These are phyloP conservation scores for Hypomyces rosellus DNA, from an alignment of 2,329 filamentous ascomycete genomes.

Conservation along the genomic window DNA sequence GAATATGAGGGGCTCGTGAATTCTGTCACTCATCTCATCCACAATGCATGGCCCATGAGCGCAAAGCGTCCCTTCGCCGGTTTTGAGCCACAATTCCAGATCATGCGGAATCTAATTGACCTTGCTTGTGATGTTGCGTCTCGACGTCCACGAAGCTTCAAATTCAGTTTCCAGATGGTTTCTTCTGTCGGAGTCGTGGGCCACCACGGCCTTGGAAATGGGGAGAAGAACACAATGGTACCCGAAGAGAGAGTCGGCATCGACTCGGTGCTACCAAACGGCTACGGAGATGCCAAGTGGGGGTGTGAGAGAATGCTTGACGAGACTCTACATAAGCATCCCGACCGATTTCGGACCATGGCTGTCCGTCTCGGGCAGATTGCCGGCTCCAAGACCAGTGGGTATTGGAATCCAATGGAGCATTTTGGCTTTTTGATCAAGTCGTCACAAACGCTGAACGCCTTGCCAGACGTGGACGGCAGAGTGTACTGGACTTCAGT, in stretches of 20 bases:
- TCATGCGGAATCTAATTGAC: constrained; percentile 41
- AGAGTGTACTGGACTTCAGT: constrained; percentile 41
- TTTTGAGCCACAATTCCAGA: constrained; percentile 38
- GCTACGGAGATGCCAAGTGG: constrained; percentile 48
- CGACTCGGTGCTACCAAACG: constrained; percentile 34
- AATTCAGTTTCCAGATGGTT: constrained; percentile 33
- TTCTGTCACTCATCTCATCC: constrained; percentile 42
- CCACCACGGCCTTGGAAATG: constrained; percentile 17
- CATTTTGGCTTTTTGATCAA: constrained; percentile 46
- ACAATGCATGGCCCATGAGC: constrained; percentile 48
- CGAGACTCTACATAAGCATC: constrained; percentile 39
- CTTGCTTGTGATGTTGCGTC: constrained; percentile 31
- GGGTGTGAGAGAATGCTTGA: constrained; percentile 45
- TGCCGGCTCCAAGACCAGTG: constrained; percentile 40
- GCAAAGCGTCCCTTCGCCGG: constrained; percentile 22
- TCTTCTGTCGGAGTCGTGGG: constrained; percentile 37
- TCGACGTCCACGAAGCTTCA: constrained; percentile 6
- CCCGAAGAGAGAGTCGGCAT: constrained; percentile 37
- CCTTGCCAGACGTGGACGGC: constrained; percentile 35
- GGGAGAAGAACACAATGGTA: constrained; percentile 20
- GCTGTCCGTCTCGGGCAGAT: constrained; percentile 46
- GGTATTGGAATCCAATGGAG: constrained; percentile 50
- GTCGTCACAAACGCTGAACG: constrained; percentile 38
- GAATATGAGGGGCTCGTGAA: constrained; percentile 33
- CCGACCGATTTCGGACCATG: constrained; percentile 37